Evolutionary conservation across 225 moss, liverwort and hornwort species (phyloP).

Genomic region (Marchantia polymorpha): DNA sequence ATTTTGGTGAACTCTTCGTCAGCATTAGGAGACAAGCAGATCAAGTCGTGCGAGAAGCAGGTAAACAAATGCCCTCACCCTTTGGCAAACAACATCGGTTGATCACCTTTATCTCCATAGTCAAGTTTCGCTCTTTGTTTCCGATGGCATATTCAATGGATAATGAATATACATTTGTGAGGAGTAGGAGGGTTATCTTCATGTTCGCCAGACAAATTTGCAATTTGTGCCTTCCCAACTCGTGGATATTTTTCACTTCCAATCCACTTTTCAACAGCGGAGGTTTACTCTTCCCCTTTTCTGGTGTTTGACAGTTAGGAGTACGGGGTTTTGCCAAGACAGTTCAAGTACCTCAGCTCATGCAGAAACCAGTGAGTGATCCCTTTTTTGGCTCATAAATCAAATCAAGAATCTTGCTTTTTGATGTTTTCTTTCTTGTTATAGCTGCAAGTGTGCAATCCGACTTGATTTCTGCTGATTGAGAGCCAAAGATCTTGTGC

Average conservation of each 20-base stretch:
- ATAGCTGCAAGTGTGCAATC: background rate
- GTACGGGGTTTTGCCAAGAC: slow-evolving; percentile 45
- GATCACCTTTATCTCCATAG: background rate
- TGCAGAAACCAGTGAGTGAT: slow-evolving; percentile 43
- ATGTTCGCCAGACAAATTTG: background rate
- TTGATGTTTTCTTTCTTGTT: background rate
- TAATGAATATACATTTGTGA: background rate
- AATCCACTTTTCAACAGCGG: too few species aligned
- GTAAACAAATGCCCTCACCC: background rate
- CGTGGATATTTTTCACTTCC: background rate
- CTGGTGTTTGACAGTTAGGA: slow-evolving; percentile 26
- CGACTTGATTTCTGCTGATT: background rate
- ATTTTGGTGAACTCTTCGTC: slow-evolving; percentile 8
- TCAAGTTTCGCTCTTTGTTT: background rate
- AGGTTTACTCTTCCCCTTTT: background rate
- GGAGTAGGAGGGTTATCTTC: background rate
- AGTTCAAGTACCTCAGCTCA: slow-evolving; percentile 32
- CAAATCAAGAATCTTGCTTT: background rate
- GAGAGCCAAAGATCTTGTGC: background rate
- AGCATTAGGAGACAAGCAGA: background rate
- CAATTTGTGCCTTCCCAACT: background rate
- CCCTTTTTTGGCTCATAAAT: background rate
- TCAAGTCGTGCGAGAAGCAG: slow-evolving; percentile 4
- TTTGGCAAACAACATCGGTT: too few species aligned
- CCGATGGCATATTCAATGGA: background rate